Percentiles rank a stretch among this genome's conserved stretches.
Conservation (phyloP, 345 rosid species). For the Ceriops decandra region DNA sequence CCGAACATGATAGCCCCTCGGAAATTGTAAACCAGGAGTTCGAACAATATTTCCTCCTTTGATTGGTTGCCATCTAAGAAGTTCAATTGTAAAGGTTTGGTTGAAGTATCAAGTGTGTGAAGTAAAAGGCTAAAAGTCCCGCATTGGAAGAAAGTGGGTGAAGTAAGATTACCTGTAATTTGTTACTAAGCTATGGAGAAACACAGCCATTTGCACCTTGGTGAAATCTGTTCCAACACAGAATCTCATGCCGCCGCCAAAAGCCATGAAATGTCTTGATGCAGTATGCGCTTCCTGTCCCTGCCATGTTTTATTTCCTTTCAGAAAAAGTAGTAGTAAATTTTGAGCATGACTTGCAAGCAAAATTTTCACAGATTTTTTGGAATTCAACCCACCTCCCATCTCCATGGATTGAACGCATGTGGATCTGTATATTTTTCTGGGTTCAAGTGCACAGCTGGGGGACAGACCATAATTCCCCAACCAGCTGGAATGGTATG, state of each 20-base stretch:
- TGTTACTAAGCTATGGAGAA: slow-evolving; percentile 77
- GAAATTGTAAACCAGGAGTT: slow-evolving; percentile 88
- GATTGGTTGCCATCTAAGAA: slow-evolving; percentile 61
- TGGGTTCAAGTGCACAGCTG: slow-evolving; percentile 85
- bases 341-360: neutral
- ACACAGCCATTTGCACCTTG: slow-evolving; percentile 78
- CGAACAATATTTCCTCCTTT: slow-evolving; percentile 72
- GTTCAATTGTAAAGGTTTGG: slow-evolving; percentile 13
- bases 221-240: slow-evolving; percentile 94
- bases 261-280: slow-evolving; percentile 83
- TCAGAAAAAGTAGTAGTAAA: neutral
- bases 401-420: slow-evolving; percentile 80
- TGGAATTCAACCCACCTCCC: slow-evolving; percentile 57
- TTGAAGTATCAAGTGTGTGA: neutral
- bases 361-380: slow-evolving; percentile 14
- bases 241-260: slow-evolving; percentile 96
- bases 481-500: slow-evolving; percentile 90
- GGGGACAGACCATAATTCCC: slow-evolving; percentile 92
- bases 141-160: too few species aligned
- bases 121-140: too few species aligned
- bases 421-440: slow-evolving; percentile 65
- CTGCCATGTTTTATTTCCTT: slow-evolving; percentile 32
- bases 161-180: slow-evolving; percentile 59
- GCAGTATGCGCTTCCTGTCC: slow-evolving; percentile 53
- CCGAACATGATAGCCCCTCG: slow-evolving; percentile 63